A percentile compares a stretch with the other conserved stretches of the same genome.
These are phyloP conservation scores for Fusarium sp. DNA, from an alignment of 2,329 filamentous ascomycete species.

Conservation along the genomic window DNA sequence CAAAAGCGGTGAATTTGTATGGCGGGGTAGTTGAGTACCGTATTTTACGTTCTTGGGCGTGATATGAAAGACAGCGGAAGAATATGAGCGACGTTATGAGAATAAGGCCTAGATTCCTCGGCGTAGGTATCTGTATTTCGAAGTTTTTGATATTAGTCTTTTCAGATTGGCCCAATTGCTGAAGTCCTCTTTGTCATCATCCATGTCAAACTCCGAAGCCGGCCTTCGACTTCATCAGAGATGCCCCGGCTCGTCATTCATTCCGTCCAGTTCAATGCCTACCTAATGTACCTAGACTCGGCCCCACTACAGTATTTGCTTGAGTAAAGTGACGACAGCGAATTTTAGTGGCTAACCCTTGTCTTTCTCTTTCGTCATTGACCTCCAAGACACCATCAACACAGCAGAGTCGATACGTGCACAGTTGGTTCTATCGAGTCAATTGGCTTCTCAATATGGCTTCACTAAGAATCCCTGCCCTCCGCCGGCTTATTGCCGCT, in stretches of 20 bases:
- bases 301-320: too few species aligned
- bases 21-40: constrained; percentile 42
- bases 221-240: constrained; percentile 31
- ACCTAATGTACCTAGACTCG: too few species aligned
- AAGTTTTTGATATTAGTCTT: constrained; percentile 24
- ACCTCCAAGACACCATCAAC: constrained; percentile 8
- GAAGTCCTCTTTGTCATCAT: constrained; percentile 46
- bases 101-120: not conserved
- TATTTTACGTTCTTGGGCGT: not conserved
- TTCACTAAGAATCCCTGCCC: constrained; percentile 60
- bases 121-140: not conserved
- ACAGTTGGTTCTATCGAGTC: constrained; percentile 5
- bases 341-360: constrained; percentile 35
- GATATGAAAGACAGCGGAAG: not conserved
- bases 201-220: constrained; percentile 47
- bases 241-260: constrained; percentile 20
- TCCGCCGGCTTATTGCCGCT: constrained; percentile 61
- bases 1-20: constrained; percentile 47
- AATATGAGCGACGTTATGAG: not conserved
- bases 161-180: constrained; percentile 44
- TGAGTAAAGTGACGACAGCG: constrained; percentile 43
- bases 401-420: constrained; percentile 16
- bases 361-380: constrained; percentile 28
- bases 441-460: constrained; percentile 58
- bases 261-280: too few species aligned